Base-by-base conservation (phyloP, 2,329 filamentous ascomycete genomes). In the Fusarium buharicum region DNA sequence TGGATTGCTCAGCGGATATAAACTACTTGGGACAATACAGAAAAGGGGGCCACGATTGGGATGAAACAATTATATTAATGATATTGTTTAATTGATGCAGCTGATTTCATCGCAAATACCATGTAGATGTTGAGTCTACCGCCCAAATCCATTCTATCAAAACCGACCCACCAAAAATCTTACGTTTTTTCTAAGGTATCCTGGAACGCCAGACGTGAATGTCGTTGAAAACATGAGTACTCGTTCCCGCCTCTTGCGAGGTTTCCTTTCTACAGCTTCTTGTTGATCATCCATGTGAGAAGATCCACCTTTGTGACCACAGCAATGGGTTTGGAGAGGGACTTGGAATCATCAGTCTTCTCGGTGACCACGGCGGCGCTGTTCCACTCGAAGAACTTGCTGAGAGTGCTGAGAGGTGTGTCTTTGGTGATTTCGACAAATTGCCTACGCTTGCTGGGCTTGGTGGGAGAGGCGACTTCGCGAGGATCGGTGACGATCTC, bases 361-460 rank as follows among this genome's bases (percentile, higher is more conserved):
- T 98, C 93, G 0, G 94, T 99, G 4, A 99, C 92, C 44, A 99
- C 88, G 0, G 95, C 95, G 0, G 95, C 94, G 68, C 91, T 95
- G 78, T 99, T 98, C 93, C 95, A 98, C 79, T 98, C 93, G 66
- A 98, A 92, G 79, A 99, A 99, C 72, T 91, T 88, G 81, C 92
- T 94, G 50, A 99, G 83, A 39, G 90, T 89, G 41, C 85, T 86
- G 34, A 99, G 82, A 4, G 90, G 90, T 1, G 95, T 99, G 66
- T 97, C 91, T 74, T 90, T 82, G 7, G 95, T 98, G 73, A 99
- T 97, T 78, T 98, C 91, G 46, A 98, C 90, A 77, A 97, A 99
- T 73, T 90, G 88, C 55, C 88, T 83, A 76, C 86, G 85, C 62
- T 76, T 76, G 54, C 70, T 75, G 18, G 72, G 70, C 59, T 77